Evolutionary conservation across 495 filamentous ascomycete genomes (phyloP), one percentile per base, ranked within the genome.

Genomic region (Clohesyomyces aquaticus): DNA sequence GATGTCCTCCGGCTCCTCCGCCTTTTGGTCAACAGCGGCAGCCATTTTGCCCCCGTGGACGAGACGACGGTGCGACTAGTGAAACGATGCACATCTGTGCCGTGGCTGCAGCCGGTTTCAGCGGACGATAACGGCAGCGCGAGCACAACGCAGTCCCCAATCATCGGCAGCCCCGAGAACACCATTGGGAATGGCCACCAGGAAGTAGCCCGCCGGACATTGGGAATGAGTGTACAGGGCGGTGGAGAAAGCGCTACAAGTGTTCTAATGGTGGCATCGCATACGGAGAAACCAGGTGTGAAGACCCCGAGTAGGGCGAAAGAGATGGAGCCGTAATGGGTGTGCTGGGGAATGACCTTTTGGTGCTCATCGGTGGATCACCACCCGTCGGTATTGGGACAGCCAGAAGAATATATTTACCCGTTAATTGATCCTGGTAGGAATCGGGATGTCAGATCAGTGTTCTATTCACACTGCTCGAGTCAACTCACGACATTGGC

Each of bases 1-100:
- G 91, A 96, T 64, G 81, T 98, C 22, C 80, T 86, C 50, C 87
- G 82, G 60, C 77, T 96, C 22, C 82, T 98, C 4, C 82, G 81
- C 47, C 80, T 91, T 18, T 81, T 98, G 38, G 77, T 65, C 23
- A 68, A 27, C 8, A 64, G 61, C 19, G 70, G 85, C 55, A 82
- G 81, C 25, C 95, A 98, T 74, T 98, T 98, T 69, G 88, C 87
- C 46, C 93, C 94, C 0, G 88, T 89, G 3, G 94, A 98, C 65
- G 88, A 91, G 50, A 98, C 95, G 0, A 98, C 95, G 0, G 72
- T 88, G 27, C 83, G 93, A 22, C 85, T 98, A 16, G 89, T 96
- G 12, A 80, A 85, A 23, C 86, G 95, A 27, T 96, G 94, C 64
- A 81, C 83, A 41, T 86, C 86, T 41, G 92, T 96, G n/a, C 79